Evolutionary conservation across 2,329 filamentous ascomycete species (phyloP).

Genomic region (Akanthomyces uredinophilus): DNA sequence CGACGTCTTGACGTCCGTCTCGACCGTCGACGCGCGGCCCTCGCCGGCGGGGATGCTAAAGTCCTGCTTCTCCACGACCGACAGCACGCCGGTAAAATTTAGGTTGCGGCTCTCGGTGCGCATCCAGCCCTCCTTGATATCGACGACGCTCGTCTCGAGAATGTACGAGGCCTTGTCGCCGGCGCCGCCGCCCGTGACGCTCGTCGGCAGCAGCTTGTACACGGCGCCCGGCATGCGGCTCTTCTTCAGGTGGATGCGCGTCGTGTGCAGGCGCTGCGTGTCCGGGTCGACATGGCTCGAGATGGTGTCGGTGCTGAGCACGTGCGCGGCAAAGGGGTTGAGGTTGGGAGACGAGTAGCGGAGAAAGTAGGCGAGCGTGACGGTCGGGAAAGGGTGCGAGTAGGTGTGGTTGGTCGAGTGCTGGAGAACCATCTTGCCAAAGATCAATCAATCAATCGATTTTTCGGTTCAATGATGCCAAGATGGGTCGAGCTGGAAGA

Average conservation of each 20-base stretch:
- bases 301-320: conserved; percentile 79
- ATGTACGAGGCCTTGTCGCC: conserved; percentile 73
- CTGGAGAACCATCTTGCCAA: conserved; percentile 52
- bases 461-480: conserved; percentile 14
- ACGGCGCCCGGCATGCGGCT: conserved; percentile 71
- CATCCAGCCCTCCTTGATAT: conserved; percentile 79
- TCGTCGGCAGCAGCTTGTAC: conserved; percentile 68
- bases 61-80: conserved; percentile 69
- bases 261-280: conserved; percentile 72
- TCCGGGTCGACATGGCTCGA: conserved; percentile 64
- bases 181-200: conserved; percentile 58
- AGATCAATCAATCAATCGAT: conserved; percentile 28
- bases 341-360: conserved; percentile 67
- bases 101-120: conserved; percentile 74
- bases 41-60: conserved; percentile 47
- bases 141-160: conserved; percentile 72
- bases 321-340: conserved; percentile 78
- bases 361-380: conserved; percentile 84
- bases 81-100: conserved; percentile 75
- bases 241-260: conserved; percentile 76
- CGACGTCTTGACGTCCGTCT: conserved; percentile 67
- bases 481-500: neutral
- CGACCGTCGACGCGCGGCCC: conserved; percentile 23
- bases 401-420: conserved; percentile 67
- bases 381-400: conserved; percentile 76